Percentiles rank a stretch among this genome's conserved stretches.
These are phyloP conservation scores for Gossypium schwendimanii DNA, from an alignment of 441 rosid genomes.

Conservation along the genomic window DNA sequence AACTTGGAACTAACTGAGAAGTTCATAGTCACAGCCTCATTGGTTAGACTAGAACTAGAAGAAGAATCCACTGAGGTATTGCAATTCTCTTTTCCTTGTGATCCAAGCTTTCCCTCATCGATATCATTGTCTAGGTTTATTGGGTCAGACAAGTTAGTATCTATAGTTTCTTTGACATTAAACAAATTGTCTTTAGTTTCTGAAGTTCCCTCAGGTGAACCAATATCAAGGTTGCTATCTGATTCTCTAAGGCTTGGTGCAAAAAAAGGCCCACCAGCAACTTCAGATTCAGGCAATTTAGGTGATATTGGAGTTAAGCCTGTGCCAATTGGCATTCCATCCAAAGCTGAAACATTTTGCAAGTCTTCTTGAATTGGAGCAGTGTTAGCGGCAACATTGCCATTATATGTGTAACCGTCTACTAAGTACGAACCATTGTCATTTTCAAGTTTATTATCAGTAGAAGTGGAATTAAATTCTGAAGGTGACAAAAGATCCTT, in stretches of 20 bases:
- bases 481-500: constrained; percentile 27
- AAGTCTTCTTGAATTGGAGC: constrained; percentile 26
- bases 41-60: constrained; percentile 25
- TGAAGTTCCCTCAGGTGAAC: constrained; percentile 24
- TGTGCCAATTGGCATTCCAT: constrained; percentile 29
- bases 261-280: constrained; percentile 12
- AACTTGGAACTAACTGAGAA: constrained; percentile 29
- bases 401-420: constrained; percentile 19
- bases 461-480: constrained; percentile 31
- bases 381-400: constrained; percentile 21
- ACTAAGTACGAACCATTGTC: constrained; percentile 21
- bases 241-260: constrained; percentile 17
- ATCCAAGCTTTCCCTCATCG: constrained; percentile 22
- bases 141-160: constrained; percentile 21
- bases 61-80: constrained; percentile 25
- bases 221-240: constrained; percentile 16
- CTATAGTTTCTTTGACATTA: constrained; percentile 17
- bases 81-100: constrained; percentile 19
- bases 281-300: constrained; percentile 32
- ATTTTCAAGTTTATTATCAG: constrained; percentile 26
- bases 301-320: constrained; percentile 26
- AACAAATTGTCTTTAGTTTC: constrained; percentile 25
- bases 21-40: constrained; percentile 21
- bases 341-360: constrained; percentile 28
- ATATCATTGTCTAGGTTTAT: constrained; percentile 22